Evolutionary conservation across 169 alveolate genomes (phyloP).

Genomic region (Eimeria brunetti): DNA sequence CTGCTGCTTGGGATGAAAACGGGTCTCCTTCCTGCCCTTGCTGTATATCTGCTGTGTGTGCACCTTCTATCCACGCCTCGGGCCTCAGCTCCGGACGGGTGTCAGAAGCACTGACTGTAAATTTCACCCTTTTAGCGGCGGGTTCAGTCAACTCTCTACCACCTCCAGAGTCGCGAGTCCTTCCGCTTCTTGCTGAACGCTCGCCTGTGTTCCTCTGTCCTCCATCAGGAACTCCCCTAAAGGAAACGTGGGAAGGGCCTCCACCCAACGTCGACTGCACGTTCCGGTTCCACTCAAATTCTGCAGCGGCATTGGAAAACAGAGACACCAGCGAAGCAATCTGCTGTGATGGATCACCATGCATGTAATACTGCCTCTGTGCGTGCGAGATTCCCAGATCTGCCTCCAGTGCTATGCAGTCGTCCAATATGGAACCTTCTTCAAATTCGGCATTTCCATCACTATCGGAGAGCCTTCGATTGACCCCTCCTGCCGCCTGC

Average conservation of each 20-base stretch:
- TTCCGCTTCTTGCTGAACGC: no score
- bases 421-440: not conserved
- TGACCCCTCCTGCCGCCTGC: not conserved
- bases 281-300: not conserved
- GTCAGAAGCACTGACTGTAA: not conserved
- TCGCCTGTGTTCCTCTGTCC: not conserved
- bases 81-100: not conserved
- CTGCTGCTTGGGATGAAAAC: not conserved
- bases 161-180: not conserved
- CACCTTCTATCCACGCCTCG: not conserved
- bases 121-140: not conserved
- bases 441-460: not conserved
- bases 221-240: not conserved
- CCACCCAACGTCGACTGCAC: not conserved
- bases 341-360: not conserved
- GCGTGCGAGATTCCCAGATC: slow-evolving; percentile 1
- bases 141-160: not conserved
- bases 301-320: not conserved
- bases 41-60: not conserved
- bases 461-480: not conserved
- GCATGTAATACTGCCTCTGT: not conserved
- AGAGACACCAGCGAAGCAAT: not conserved
- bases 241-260: not conserved
- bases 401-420: not conserved
- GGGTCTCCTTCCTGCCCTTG: not conserved